Evolutionary conservation across 2,329 filamentous ascomycete species (phyloP), one percentile per base, ranked within the genome.

Genomic region (Ceratocystis huliohia): DNA sequence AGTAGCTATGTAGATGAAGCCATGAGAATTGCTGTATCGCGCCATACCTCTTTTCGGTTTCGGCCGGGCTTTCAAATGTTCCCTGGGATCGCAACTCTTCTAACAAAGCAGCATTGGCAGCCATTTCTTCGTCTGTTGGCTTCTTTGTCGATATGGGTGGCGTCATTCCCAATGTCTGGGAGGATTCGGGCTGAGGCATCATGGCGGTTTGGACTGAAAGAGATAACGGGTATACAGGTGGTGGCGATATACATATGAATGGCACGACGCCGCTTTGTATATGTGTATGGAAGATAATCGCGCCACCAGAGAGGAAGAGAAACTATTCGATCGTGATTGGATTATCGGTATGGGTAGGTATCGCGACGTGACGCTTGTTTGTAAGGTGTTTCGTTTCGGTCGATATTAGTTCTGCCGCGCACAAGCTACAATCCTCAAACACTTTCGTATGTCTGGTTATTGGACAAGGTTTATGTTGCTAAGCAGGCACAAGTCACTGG

Each of bases 61-160:
- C 94, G 56, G 89, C 82, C 15, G 85, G 82, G 64, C 84, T 85
- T 76, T 97, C 94, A 72, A 96, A 99, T 64, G 94, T 96, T 76
- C 95, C 93, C 76, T 96, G 89, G 50, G 81, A 81, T 74, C 91
- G 91, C 69, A 99, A 79, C 76, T 96, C 92, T 66, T 89, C 85
- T 66, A 96, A 83, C 57, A 99, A 82, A 66, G 86, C 81, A 70
- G 91, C 86, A 71, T 90, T 95, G 63, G 88, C 84, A 70, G 87
- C 82, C 66, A 88, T 83, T 75, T 99, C 93, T 46, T 82, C 78
- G 66, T 88, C 82, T 0, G 88, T 94, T 3, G 94, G 94, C 28
- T 91, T 80, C 25, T 81, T 80, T 13, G 81, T 82, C 22, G 91
- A 96, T 46, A 99, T 89, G 61, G 94, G 88, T 71, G 87, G 87